Evolutionary conservation across 345 rosid species (phyloP).

Genomic region (Eucalyptus caleyi): DNA sequence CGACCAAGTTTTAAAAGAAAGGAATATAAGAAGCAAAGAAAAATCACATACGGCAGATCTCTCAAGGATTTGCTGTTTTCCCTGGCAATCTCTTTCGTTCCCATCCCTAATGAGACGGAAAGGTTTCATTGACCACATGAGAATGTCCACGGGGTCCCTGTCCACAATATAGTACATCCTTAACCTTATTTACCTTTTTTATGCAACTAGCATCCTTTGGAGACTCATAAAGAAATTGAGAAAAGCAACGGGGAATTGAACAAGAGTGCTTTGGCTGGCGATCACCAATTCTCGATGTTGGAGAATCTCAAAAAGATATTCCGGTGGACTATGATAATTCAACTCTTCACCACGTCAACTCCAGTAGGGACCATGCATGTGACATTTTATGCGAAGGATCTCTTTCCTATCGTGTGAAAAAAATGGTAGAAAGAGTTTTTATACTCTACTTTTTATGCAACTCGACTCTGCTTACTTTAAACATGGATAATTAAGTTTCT

Average conservation of each 20-base stretch:
- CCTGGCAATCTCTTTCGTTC: not conserved
- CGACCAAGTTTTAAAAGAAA: not conserved
- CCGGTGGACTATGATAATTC: not conserved
- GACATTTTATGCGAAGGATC: not conserved
- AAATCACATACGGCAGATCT: not conserved
- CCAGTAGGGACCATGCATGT: not conserved
- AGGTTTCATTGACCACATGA: not conserved
- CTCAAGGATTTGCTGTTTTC: not conserved
- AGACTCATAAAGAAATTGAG: not conserved
- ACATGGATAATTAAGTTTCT: not conserved
- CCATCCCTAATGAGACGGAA: not conserved
- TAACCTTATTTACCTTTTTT: not conserved
- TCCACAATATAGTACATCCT: not conserved
- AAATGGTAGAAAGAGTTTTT: not conserved
- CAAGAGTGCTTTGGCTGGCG: not conserved
- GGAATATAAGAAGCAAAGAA: not conserved
- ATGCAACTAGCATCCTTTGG: not conserved
- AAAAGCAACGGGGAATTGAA: not conserved
- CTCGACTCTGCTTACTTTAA: not conserved
- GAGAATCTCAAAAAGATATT: not conserved
- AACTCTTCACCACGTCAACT: not conserved
- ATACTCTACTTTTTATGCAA: not conserved
- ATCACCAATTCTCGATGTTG: not conserved
- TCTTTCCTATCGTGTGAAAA: not conserved
- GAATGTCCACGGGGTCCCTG: not conserved